Evolutionary conservation across 1,284 basidiomycete species (phyloP), one percentile per base, ranked within the genome.

Genomic region (Termitomyces sp.): DNA sequence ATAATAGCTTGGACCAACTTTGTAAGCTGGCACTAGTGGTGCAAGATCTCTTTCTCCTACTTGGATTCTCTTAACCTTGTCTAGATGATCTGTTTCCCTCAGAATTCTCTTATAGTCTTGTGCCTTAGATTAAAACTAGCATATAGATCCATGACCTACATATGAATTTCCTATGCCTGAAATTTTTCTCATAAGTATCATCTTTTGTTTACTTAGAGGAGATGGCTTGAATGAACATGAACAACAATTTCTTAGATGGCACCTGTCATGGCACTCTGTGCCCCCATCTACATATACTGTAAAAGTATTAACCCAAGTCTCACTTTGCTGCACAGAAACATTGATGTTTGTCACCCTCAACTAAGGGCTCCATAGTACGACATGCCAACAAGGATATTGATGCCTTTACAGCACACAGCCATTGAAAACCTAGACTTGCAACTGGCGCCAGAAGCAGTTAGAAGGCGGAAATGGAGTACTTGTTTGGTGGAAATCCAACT

Each of bases 91-190:
- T 2, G 88, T 87, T 10, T 80, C 77, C 60, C 81, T 84, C 63
- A 96, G 70, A 79, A 97, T 90, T 5, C 73, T 71, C 69, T 97
- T 97, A 75, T 97, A 96, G 66, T 91, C 86, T 19, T 88, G 77
- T 21, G 91, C 92, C 91, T 92, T 24, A 58, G 5, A 56, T 28
- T 8, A 38, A 28, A 38, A 33, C n/a, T 47, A 31, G 48, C 38
- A 14, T 53, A 30, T 42, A 21, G 21, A 14, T 19, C 28, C 28
- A 9, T 11, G 16, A 72, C 85, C 62, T 61, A 92, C 91, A 97
- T 80, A 55, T 96, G 84, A 24, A 97, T 82, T 55, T 91, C 79
- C 55, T 90, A 86, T 16, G 80, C 75, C 59, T 82, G 89, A 71
- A 99, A 98, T 41, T 83, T 81, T 16, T 86, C 83, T 24, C n/a